These are phyloP conservation scores for Taxillus chinensis DNA, from an alignment of 164 flowering plant species.

Conservation along the genomic window DNA sequence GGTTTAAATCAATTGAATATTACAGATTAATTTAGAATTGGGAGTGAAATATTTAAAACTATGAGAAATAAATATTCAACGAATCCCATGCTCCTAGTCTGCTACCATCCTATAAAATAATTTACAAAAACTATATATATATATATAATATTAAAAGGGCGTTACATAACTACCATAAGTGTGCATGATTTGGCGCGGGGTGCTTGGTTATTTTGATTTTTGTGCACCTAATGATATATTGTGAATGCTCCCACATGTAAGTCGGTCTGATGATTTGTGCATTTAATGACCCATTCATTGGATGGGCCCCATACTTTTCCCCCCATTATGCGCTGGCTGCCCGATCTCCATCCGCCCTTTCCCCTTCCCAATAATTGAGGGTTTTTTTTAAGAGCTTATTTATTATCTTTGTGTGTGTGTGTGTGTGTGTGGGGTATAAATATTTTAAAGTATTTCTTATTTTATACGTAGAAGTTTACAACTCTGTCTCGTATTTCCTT, in stretches of 20 bases:
- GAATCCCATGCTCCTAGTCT: not conserved
- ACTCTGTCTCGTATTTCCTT: too few relatives aligned
- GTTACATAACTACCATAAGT: not conserved
- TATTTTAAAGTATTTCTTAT: not conserved
- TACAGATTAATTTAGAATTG: too few relatives aligned
- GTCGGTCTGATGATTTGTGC: conserved; percentile 17
- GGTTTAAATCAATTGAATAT: too few relatives aligned
- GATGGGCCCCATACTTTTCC: conserved; percentile 15
- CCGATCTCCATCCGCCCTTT: conserved; percentile 5
- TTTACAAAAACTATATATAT: too few relatives aligned
- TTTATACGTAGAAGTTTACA: not conserved
- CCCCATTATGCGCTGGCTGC: conserved; percentile 18
- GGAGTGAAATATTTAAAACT: not conserved
- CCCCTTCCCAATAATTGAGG: conserved; percentile 20
- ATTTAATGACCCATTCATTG: conserved; percentile 27
- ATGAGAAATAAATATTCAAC: not conserved
- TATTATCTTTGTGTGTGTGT: not conserved
- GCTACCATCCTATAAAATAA: too few relatives aligned
- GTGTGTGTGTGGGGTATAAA: too few relatives aligned
- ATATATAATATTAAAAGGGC: too few relatives aligned
- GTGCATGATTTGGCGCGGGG: not conserved
- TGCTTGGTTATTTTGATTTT: not conserved
- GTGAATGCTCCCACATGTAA: not conserved
- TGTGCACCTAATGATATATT: conserved; percentile 7
- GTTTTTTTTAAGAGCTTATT: not conserved